Percentiles rank a stretch among this genome's conserved stretches.
Evolutionary conservation across 768 basidiomycete genomes (phyloP).

Genomic region (Suillus weaverae): DNA sequence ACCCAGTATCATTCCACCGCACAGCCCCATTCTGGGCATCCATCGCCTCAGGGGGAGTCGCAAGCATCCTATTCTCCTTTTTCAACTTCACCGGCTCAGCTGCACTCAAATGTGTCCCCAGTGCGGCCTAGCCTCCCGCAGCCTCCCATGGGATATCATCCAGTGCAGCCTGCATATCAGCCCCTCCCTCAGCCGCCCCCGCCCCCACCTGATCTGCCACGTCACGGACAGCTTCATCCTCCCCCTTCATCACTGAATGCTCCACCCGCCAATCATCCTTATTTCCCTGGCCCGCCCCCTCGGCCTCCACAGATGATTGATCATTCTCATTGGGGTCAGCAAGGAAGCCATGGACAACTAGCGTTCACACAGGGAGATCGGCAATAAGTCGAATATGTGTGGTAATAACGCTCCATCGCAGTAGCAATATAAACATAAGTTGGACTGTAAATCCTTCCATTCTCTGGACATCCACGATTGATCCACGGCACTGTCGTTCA

Average conservation of each 20-base stretch:
- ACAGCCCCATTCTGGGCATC: constrained; percentile 18
- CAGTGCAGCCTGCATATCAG: constrained; percentile 40
- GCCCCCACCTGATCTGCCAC: constrained; percentile 28
- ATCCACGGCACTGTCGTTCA: constrained; percentile 4
- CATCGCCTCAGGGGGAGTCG: constrained; percentile 24
- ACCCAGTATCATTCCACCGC: constrained; percentile 37
- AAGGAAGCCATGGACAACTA: constrained; percentile 33
- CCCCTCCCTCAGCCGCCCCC: constrained; percentile 36
- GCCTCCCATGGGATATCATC: constrained; percentile 45
- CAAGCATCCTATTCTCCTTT: constrained; percentile 19
- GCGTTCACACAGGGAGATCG: constrained; percentile 29
- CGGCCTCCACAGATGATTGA: constrained; percentile 34
- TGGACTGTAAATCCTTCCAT: constrained; percentile 13
- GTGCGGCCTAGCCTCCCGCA: constrained; percentile 53
- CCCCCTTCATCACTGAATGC: constrained; percentile 18
- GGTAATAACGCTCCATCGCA: constrained; percentile 7
- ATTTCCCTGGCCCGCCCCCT: constrained; percentile 42
- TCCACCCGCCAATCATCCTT: constrained; percentile 27
- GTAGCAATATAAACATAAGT: constrained; percentile 17
- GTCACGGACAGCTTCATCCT: constrained; percentile 26
- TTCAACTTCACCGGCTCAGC: constrained; percentile 27
- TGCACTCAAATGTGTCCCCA: constrained; percentile 29
- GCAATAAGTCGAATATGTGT: constrained; percentile 22
- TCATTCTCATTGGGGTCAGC: constrained; percentile 11
- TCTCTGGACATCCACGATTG: constrained; percentile 7